phyloP scores from a whole-genome alignment of 78 protist genomes.

The Monocercomonoides exilis region DNA sequence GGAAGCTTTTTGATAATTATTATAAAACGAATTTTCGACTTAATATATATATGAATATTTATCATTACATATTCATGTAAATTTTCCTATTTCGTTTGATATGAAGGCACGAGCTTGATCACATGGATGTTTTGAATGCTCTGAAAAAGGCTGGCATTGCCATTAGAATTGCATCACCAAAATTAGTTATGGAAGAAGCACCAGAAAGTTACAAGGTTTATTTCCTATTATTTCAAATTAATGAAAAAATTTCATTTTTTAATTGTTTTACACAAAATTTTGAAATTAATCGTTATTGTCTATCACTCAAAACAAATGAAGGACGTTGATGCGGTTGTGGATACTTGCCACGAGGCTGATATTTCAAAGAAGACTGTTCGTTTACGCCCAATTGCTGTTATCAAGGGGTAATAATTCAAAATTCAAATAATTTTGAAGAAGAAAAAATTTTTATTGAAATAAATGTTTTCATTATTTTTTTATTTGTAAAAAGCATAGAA shows the following conservation, averaged over 20 bases:
- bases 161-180: conserved; percentile 57
- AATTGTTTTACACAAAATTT: background rate
- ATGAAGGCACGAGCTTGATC: background rate
- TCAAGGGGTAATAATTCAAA: conserved; percentile 90
- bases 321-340: conserved; percentile 66
- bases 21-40: too few relatives aligned
- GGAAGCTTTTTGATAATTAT: too few relatives aligned
- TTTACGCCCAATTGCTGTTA: conserved; percentile 78
- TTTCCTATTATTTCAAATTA: background rate
- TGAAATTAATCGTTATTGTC: background rate
- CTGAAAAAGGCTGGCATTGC: conserved; percentile 60
- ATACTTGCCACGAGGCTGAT: conserved; percentile 76
- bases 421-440: too few relatives aligned
- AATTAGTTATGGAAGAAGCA: conserved; percentile 25
- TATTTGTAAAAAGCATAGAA: too few relatives aligned
- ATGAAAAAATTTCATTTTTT: background rate
- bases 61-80: too few relatives aligned
- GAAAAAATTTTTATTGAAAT: too few relatives aligned
- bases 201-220: background rate
- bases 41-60: too few relatives aligned
- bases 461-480: too few relatives aligned
- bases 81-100: background rate
- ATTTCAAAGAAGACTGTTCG: conserved; percentile 67
- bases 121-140: conserved; percentile 43
- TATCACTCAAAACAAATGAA: conserved; percentile 22